A percentile compares a stretch with the other conserved stretches of the same genome.
Conservation (phyloP, 1,139 yeast species). For the Spencermartinsiella ligniputridi region DNA sequence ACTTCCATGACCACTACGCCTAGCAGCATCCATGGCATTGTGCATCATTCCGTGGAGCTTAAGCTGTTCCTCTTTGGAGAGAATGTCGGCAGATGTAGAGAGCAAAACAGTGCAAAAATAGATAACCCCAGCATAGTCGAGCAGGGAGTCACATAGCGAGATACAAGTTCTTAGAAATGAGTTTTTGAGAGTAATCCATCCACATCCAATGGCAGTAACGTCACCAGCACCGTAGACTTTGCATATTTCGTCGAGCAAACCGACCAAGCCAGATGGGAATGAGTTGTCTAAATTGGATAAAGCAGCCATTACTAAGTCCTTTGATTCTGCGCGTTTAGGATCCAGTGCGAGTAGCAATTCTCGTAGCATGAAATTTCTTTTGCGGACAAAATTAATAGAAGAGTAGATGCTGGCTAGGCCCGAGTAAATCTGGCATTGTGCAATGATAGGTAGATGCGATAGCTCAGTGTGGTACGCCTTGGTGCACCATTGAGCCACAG, state of each 20-base stretch:
- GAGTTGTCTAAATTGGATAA: not conserved
- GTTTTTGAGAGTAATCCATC: constrained; percentile 59
- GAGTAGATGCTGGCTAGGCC: constrained; percentile 64
- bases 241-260: constrained; percentile 30
- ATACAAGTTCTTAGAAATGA: constrained; percentile 55
- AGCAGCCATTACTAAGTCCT: not conserved
- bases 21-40: constrained; percentile 28
- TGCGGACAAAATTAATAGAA: constrained; percentile 58
- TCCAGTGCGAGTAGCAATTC: constrained; percentile 51
- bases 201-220: constrained; percentile 29
- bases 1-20: constrained; percentile 28
- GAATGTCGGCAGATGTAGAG: constrained; percentile 49
- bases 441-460: constrained; percentile 38
- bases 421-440: constrained; percentile 48
- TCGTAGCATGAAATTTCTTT: constrained; percentile 65
- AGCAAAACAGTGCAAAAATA: constrained; percentile 50
- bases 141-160: constrained; percentile 46
- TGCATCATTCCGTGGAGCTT: constrained; percentile 29
- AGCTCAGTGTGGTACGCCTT: constrained; percentile 47
- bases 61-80: constrained; percentile 48
- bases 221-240: constrained; percentile 31
- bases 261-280: constrained; percentile 12
- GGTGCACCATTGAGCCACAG: constrained; percentile 35
- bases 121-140: constrained; percentile 46
- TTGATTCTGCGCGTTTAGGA: constrained; percentile 27